Base-by-base conservation (phyloP, 2,329 filamentous ascomycete species). In the Penicillium sp. region DNA sequence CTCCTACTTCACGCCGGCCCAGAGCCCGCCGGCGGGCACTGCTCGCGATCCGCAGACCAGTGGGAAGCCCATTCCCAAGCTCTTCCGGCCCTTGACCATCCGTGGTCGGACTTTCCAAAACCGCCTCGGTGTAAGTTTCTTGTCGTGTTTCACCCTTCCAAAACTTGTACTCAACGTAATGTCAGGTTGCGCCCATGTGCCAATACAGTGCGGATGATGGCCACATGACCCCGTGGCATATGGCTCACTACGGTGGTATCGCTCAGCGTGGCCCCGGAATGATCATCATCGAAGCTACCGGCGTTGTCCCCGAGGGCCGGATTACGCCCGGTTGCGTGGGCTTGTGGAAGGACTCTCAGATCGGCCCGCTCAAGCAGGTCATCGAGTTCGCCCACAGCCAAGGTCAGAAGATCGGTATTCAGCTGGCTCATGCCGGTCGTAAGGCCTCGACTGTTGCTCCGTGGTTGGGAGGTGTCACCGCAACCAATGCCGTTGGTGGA, bases 331-430 rank as follows among this genome's bases (percentile, higher is more conserved):
- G 62, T 36, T 64, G 65, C 33, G 40, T 64, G 3, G 69, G 92
- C 1, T 74, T 96, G 13, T 96, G 92, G 92, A 79, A 87, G 56
- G 92, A 96, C 69, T 84, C 81, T 28, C 92, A 96, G 69, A 87
- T 92, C 53, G 85, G 80, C 54, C 85, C 85, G 0, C 74, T 95
- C 48, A 62, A 63, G 39, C 80, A 82, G 54, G 80, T 92, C 44
- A 83, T 86, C 33, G 89, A 95, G 55, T 95, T 91, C 55, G 83
- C 87, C 2, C 90, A 95, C 75, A 84, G 81, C 35, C 92, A 95
- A 71, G 81, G 81, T 67, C 86, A 90, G 66, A 85, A 88, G 60
- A 84, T 89, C 44, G 90, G 82, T 50, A 87, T 95, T 55, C 91
- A 96, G 75, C 80, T 96, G 5, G 89, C 77, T 2, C 91, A 96